These are phyloP conservation scores for Haberlea rhodopensis DNA, from an alignment of 257 asterid species.

Conservation along the genomic window DNA sequence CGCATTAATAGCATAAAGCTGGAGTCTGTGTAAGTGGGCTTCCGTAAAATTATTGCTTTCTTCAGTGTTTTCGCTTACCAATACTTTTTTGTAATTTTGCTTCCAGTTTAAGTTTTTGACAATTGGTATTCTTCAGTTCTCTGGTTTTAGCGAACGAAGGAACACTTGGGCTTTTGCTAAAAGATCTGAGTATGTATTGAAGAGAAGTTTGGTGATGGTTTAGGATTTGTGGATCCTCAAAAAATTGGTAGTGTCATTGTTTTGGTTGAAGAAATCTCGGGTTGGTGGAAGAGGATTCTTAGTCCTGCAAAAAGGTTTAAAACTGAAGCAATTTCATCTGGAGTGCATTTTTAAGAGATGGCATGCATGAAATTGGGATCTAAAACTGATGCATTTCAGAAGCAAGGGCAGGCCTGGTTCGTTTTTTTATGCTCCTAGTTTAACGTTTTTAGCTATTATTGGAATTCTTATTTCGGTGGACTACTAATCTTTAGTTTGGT, in stretches of 20 bases:
- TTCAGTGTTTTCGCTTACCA: neutral
- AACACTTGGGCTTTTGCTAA: conserved; percentile 13
- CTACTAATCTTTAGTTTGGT: neutral
- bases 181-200: conserved; percentile 28
- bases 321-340: conserved; percentile 8
- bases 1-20: conserved; percentile 27
- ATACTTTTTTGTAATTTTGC: conserved; percentile 4
- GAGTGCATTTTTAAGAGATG: conserved; percentile 39
- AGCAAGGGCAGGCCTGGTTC: conserved; percentile 93
- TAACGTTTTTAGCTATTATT: neutral
- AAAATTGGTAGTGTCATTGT: conserved; percentile 20
- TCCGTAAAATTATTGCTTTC: conserved; percentile 17
- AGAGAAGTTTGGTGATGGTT: conserved; percentile 23
- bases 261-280: conserved; percentile 17
- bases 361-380: conserved; percentile 99
- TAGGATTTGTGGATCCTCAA: conserved; percentile 14
- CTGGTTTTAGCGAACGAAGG: conserved; percentile 1
- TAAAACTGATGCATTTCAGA: conserved; percentile 83
- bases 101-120: conserved; percentile 20
- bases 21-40: conserved; percentile 26
- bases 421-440: conserved; percentile 20
- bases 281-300: neutral
- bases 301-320: conserved; percentile 6
- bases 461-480: neutral
- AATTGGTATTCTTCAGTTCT: conserved; percentile 23